Conservation (phyloP, 768 basidiomycete genomes). For the Rhodotorula sphaerocarpa region DNA sequence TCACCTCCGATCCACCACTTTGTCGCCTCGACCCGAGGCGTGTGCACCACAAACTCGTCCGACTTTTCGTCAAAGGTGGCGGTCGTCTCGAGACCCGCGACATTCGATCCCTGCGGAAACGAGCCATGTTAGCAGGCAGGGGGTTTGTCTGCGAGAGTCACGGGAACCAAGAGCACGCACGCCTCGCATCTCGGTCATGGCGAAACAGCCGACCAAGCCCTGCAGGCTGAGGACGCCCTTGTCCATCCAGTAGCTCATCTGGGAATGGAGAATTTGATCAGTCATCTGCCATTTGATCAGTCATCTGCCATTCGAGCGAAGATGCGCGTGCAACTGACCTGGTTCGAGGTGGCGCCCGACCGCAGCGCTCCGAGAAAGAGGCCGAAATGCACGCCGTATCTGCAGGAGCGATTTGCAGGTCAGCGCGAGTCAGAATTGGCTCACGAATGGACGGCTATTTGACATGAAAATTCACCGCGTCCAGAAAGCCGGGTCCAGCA, state of each 20-base stretch:
- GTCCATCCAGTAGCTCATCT: slow-evolving; percentile 45
- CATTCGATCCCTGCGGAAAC: slow-evolving; percentile 46
- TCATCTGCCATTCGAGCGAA: neutral
- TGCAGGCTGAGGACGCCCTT: slow-evolving; percentile 46
- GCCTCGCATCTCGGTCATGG: slow-evolving; percentile 39
- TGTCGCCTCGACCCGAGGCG: slow-evolving; percentile 46
- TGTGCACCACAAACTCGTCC: slow-evolving; percentile 48
- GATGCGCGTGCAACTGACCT: slow-evolving; percentile 32
- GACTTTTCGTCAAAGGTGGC: slow-evolving; percentile 45
- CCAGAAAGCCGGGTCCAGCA: slow-evolving; percentile 47
- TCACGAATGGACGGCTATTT: too few relatives aligned
- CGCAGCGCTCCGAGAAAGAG: slow-evolving; percentile 44
- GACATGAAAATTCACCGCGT: slow-evolving; percentile 40
- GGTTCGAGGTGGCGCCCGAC: slow-evolving; percentile 45
- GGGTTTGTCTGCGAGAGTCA: neutral
- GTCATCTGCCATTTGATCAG: neutral
- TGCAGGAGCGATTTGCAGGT: neutral
- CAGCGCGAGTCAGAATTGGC: neutral
- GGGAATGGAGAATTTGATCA: neutral
- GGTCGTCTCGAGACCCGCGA: slow-evolving; percentile 48
- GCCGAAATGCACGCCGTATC: slow-evolving; percentile 33
- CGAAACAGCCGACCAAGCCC: slow-evolving; percentile 46
- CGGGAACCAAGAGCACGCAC: neutral
- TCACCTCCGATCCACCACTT: slow-evolving; percentile 50
- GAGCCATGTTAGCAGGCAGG: slow-evolving; percentile 6